Percentiles rank a stretch among this genome's conserved stretches.
Evolutionary conservation across 805 yeast genomes (phyloP).

Genomic region (Saccharomycopsis oosterbeekiorum): DNA sequence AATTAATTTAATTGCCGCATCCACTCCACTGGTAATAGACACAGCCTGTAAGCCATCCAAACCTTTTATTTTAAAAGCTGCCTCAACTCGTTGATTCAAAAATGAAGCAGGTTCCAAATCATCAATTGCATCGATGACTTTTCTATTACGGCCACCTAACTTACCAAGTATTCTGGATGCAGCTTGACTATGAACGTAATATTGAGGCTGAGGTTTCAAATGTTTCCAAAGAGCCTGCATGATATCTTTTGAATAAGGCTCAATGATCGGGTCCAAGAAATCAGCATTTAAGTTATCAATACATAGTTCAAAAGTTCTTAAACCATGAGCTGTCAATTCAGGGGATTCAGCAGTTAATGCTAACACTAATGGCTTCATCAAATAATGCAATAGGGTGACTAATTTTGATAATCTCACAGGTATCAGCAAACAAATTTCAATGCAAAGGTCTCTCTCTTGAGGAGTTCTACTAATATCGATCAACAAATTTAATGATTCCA

Average conservation of each 20-base stretch:
- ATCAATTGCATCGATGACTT: conserved; percentile 66
- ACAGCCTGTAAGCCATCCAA: conserved; percentile 52
- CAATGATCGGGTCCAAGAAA: conserved; percentile 93
- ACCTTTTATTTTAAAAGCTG: conserved; percentile 66
- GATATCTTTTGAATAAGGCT: conserved; percentile 90
- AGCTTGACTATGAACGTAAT: conserved; percentile 91
- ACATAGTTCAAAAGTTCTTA: conserved; percentile 88
- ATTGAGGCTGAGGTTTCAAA: conserved; percentile 83
- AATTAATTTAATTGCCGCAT: conserved; percentile 66
- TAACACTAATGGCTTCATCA: conserved; percentile 84
- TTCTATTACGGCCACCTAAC: conserved; percentile 90
- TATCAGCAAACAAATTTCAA: conserved; percentile 88
- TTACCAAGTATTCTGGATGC: conserved; percentile 90
- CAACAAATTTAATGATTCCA: conserved; percentile 78
- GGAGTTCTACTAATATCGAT: conserved; percentile 76
- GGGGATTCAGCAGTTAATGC: conserved; percentile 77
- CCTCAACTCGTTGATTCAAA: conserved; percentile 60
- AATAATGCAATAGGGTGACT: conserved; percentile 81
- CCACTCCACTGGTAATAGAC: conserved; percentile 74
- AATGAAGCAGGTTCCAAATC: conserved; percentile 43
- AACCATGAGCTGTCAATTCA: conserved; percentile 88
- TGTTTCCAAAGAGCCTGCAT: conserved; percentile 91
- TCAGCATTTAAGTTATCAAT: conserved; percentile 95
- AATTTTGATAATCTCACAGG: conserved; percentile 90
- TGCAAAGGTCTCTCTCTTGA: conserved; percentile 88